phyloP scores from a whole-genome alignment of 169 alveolate species.

The Perkinsus olseni region DNA sequence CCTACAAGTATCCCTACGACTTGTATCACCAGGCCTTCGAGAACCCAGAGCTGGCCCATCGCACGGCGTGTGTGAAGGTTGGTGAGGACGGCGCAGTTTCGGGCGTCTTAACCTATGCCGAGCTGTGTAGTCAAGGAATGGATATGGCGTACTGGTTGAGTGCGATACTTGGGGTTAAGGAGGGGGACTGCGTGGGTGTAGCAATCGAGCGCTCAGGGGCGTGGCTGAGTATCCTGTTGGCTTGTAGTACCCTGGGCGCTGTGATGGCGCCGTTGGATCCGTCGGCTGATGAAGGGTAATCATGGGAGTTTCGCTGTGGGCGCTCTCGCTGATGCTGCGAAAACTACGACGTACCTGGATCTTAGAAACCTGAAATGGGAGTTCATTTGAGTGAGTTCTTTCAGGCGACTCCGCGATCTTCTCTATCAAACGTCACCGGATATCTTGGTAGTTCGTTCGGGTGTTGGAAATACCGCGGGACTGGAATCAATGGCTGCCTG shows the following conservation, averaged over 20 bases:
- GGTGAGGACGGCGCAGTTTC: not conserved
- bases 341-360: too few species aligned
- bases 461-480: not conserved
- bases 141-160: not conserved
- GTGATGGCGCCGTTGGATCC: conserved; percentile 1
- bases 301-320: not conserved
- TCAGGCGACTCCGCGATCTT: not conserved
- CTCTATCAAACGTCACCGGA: not conserved
- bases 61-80: not conserved
- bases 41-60: not conserved
- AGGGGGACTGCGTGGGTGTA: not conserved
- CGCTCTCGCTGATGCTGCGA: too few species aligned
- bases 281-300: not conserved
- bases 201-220: not conserved
- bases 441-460: not conserved
- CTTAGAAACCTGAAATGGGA: too few species aligned
- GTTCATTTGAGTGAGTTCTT: too few species aligned
- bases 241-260: not conserved
- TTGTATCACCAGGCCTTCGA: not conserved
- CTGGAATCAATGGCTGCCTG: not conserved
- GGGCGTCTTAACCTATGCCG: not conserved
- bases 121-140: not conserved
- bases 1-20: not conserved
- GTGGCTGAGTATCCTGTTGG: not conserved
- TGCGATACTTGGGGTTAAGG: not conserved